Evolutionary conservation across 1,284 basidiomycete genomes (phyloP), one percentile per base, ranked within the genome.

Genomic region (Lentinula novae-zelandiae): DNA sequence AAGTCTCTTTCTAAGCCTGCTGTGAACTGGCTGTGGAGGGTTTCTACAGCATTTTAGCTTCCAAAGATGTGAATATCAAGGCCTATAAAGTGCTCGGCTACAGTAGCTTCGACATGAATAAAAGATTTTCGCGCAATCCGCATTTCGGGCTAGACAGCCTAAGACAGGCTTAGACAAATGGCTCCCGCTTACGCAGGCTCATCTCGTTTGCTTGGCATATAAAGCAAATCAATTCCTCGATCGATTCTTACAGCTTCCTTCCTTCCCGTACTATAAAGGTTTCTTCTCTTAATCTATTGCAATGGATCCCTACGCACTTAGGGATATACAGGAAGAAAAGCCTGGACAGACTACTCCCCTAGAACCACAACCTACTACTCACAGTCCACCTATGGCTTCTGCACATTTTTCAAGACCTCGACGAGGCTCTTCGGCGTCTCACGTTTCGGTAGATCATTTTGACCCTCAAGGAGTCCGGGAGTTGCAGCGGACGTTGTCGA

Each of bases 401-500:
- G 33, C 39, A 13, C 57, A 34, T 53, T 20, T 38, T 38, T 8
- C 15, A 17, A 53, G 34, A n/a, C 36, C 13, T 1, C n/a, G 58
- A 13, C 20, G 57, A 20, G 42, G 62, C 36, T 63, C 61, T 5
- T 55, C 58, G 20, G 64, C 61, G 31, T 67, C 69, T 17, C 69
- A 60, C 33, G 68, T 71, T 12, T 57, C 61, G 6, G 48, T 71
- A 17, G 69, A 69, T 46, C 67, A 68, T 48, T 76, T 76, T 61
- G 75, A 76, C 62, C 72, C 67, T 7, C 56, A 64, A 31, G 75
- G 75, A 33, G 70, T 76, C 17, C 63, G 63, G 20, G 65, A 72
- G 51, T 68, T 76, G 36, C 67, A 67, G 2, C 67, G 71, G 31
- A 71, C 70, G 0, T 60, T 76, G 67, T 71, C 61, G 15, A 39